Evolutionary conservation across 257 asterid genomes (phyloP).

Genomic region (Orobanche coerulescens): DNA sequence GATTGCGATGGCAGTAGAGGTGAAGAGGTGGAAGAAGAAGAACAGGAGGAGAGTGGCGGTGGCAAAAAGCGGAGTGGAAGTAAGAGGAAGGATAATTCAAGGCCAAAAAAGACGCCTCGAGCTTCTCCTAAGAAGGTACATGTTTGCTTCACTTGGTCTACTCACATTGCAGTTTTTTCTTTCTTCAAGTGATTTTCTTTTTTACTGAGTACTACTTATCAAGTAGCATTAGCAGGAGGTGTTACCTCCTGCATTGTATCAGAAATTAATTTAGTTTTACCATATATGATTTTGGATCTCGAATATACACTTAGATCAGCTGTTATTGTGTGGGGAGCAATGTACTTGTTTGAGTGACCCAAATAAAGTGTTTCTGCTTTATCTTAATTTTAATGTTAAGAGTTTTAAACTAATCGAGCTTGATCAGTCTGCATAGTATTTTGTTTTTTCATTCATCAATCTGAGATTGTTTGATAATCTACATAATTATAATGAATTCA

Average conservation of each 20-base stretch:
- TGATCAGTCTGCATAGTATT: slow-evolving; percentile 1
- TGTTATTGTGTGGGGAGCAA: background rate
- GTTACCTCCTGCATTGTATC: no score
- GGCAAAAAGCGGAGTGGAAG: slow-evolving; percentile 32
- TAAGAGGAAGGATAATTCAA: slow-evolving; percentile 31
- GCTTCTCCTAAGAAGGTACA: slow-evolving; percentile 47
- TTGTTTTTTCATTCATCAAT: background rate
- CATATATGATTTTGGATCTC: slow-evolving; percentile 5
- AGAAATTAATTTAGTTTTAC: no score
- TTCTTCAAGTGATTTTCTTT: no score
- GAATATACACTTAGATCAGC: background rate
- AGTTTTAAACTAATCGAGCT: background rate
- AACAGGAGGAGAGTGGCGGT: slow-evolving; percentile 41
- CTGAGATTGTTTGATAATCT: background rate
- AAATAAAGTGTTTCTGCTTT: background rate
- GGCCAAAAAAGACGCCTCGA: slow-evolving; percentile 28
- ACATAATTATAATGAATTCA: background rate
- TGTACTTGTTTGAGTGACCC: background rate
- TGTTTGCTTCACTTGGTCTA: slow-evolving; percentile 10
- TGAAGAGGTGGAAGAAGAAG: slow-evolving; percentile 29
- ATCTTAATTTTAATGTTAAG: slow-evolving; percentile 7
- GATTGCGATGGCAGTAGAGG: slow-evolving; percentile 26
- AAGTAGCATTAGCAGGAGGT: no score
- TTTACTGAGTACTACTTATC: no score
- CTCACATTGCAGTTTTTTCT: no score